Evolutionary conservation across 2,329 filamentous ascomycete genomes (phyloP), one percentile per base, ranked within the genome.

Genomic region (Hypoxylon sp.): DNA sequence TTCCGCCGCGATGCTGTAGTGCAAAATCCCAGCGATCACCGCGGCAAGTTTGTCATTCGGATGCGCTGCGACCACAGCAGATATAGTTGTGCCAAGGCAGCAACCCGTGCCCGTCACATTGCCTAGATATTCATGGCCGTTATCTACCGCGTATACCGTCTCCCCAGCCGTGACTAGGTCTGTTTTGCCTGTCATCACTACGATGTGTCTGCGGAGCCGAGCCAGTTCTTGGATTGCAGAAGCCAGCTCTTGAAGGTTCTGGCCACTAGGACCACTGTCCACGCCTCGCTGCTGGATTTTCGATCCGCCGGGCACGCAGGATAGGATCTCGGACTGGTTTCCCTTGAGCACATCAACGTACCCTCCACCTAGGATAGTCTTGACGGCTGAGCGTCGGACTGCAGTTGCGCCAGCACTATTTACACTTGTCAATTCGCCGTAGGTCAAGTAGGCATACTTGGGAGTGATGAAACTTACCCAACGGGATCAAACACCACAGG

Each of bases 321-420:
- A 96, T 70, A 91, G 88, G 76, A 97, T 91, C 71, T 97, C 94
- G 44, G 88, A 85, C 68, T 95, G 90, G 71, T 97, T 97, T 37
- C 93, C 93, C 69, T 97, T 97, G 72, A 97, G 92, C 30, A 97
- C 78, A 69, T 90, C 84, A 63, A 96, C 89, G 69, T 90, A 90
- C 27, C 91, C 91, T 2, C 77, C 79, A 0, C 81, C 75, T 65
- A 97, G 78, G 26, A 97, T 82, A 2, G 79, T 79, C 51, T 84
- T 83, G 19, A 93, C 83, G 0, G 91, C 89, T 1, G 81, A 76
- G 40, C 87, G 83, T 8, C 94, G 84, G 32, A 93, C 78, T 5
- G 79, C 66, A 0, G 91, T 97, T 0, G 93, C 93, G 5, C 91
- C 92, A 5, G 89, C 91, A 7, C 80, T 83, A 57, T 17, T 30